These are phyloP conservation scores for Chlorella sp. DNA, from an alignment of 139 green algal genomes.

Conservation along the genomic window DNA sequence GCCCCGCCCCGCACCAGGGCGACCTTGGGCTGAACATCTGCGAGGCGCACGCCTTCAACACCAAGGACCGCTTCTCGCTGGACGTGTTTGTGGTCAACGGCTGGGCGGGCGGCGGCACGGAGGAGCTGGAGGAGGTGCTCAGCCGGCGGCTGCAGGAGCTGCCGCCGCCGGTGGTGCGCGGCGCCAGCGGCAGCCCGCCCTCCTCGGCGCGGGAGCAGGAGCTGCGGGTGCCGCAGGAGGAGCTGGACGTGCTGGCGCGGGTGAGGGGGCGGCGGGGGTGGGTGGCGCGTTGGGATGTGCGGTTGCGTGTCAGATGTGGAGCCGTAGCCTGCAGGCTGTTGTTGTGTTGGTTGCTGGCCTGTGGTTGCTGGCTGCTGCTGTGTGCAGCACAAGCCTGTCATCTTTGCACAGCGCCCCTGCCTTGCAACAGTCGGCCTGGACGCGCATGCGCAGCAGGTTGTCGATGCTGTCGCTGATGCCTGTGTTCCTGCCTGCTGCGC, in stretches of 20 bases:
- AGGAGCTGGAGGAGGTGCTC: slow-evolving; percentile 80
- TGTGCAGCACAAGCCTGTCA: neutral
- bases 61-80: slow-evolving; percentile 89
- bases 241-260: slow-evolving; percentile 35
- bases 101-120: slow-evolving; percentile 62
- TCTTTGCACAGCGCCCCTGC: neutral
- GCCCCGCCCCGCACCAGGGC: slow-evolving; percentile 54
- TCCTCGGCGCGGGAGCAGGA: slow-evolving; percentile 25
- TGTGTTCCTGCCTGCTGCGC: neutral
- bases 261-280: neutral
- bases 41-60: slow-evolving; percentile 99
- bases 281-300: neutral
- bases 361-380: neutral
- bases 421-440: too few relatives aligned
- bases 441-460: too few relatives aligned
- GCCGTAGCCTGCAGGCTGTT: neutral
- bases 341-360: neutral
- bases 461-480: neutral
- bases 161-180: slow-evolving; percentile 62
- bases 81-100: slow-evolving; percentile 98
- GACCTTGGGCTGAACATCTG: slow-evolving; percentile 97
- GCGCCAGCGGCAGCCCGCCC: slow-evolving; percentile 17
- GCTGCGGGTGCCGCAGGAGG: slow-evolving; percentile 51
- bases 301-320: neutral
- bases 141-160: slow-evolving; percentile 79